A percentile compares a stretch with the other conserved stretches of the same genome.
phyloP scores from a whole-genome alignment of 148 eudicot genomes.

The Dysphania ambrosioides region DNA sequence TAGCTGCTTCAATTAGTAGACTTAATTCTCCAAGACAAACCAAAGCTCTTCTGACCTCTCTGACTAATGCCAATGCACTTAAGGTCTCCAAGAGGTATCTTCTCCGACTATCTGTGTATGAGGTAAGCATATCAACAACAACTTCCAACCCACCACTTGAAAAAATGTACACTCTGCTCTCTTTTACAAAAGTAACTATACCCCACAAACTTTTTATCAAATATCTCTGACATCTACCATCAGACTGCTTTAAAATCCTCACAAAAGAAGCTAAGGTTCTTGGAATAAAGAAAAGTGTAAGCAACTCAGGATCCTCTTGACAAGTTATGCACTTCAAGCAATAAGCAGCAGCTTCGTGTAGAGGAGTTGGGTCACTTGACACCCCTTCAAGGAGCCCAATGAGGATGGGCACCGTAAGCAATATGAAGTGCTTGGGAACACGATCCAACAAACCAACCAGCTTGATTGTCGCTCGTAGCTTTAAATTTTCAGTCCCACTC shows the following conservation, averaged over 20 bases:
- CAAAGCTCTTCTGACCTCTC: slow-evolving; percentile 43
- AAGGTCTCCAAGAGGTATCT: slow-evolving; percentile 41
- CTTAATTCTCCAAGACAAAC: slow-evolving; percentile 29
- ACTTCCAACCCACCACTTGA: slow-evolving; percentile 40
- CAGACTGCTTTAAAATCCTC: slow-evolving; percentile 33
- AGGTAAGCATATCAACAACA: slow-evolving; percentile 32
- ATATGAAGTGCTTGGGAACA: slow-evolving; percentile 42
- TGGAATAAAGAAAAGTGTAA: slow-evolving; percentile 34
- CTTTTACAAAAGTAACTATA: slow-evolving; percentile 33
- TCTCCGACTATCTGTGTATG: slow-evolving; percentile 27
- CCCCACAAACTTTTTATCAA: slow-evolving; percentile 48
- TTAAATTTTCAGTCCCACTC: slow-evolving; percentile 26
- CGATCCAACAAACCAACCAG: slow-evolving; percentile 31
- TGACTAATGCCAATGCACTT: slow-evolving; percentile 46
- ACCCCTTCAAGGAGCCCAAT: slow-evolving; percentile 31
- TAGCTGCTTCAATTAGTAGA: slow-evolving; percentile 44
- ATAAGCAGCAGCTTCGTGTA: slow-evolving; percentile 37
- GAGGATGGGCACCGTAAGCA: slow-evolving; percentile 35
- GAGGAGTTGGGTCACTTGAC: slow-evolving; percentile 1
- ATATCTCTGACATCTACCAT: slow-evolving; percentile 30
- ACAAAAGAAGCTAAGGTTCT: slow-evolving; percentile 42
- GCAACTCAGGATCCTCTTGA: slow-evolving; percentile 41
- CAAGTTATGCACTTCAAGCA: slow-evolving; percentile 48
- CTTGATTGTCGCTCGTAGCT: slow-evolving; percentile 34
- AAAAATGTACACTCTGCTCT: slow-evolving; percentile 33